Base-by-base conservation (phyloP, 805 yeast species). In the Pichia pseudocactophila region DNA sequence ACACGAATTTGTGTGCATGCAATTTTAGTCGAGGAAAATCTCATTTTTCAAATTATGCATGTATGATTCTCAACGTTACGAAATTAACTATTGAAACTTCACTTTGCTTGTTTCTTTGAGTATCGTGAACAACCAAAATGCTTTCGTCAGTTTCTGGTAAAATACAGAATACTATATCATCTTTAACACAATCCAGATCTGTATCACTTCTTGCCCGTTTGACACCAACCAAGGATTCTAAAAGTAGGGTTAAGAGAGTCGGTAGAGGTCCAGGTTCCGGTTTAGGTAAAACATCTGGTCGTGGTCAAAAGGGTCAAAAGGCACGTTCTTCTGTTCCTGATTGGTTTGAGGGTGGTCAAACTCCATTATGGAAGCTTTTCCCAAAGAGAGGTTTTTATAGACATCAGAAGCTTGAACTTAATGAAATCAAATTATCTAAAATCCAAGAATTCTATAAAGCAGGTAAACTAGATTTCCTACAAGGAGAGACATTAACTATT, bases 311-410 rank as follows among this genome's bases (percentile, higher is more conserved):
- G 68, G 98, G 98, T 77, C 97, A 90, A 62, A 90, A 90, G 67
- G 96, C 97, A 10, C 78, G 97, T 65, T 84, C 90, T 31, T 76
- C 80, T 34, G 90, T 90, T 26, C 90, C 88, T 43, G 76, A 82
- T 45, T 86, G 95, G 90, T 87, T 90, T 60, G 98, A 92, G 70
- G 98, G 98, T 77, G 97, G 98, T 61, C 98, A 92, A 62, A 92
- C 97, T 2, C 97, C 97, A 20, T 78, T 82, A 58, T 78, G 78
- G 62, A 75, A 83, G 63, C 67, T 83, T 51, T 79, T 86, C 64
- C 95, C 97, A 51, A 90, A 90, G 59, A 69, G 81, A 46, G 97
- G 97, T 8, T 88, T 88, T 68, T 78, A 74, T 54, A 76, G 86
- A 59, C 75, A 73, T 20, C 77, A 74, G 53, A 73, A 73, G 38